Evolutionary conservation across 2,329 filamentous ascomycete species (phyloP), one percentile per base, ranked within the genome.

Genomic region (Elsinoe arachidis): DNA sequence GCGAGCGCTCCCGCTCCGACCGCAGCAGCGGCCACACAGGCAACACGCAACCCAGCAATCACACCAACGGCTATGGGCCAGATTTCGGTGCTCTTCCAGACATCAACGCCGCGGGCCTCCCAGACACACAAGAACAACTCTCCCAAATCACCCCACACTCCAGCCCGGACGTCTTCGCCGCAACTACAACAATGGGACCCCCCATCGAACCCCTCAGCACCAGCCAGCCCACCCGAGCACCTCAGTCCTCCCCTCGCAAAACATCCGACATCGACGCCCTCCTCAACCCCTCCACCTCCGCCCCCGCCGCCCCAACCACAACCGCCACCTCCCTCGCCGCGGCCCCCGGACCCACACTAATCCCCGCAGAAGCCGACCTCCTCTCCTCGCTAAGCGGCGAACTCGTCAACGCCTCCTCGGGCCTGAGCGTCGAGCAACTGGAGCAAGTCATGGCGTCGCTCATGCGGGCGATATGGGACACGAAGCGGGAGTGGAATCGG

Each of bases 361-460:
- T 76, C 26, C 63, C 82, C 12, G 78, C 83, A 59, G 70, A 77
- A 35, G 12, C 39, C 9, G 63, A 66, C 0, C 76, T 80, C 30
- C 74, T 90, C 21, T 70, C 75, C 1, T 69, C 74, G 5, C 79
- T 95, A 57, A 78, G 90, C 58, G 69, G 77, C 0, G 76, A 82
- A 37, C 74, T 96, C 34, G 84, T 85, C 0, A 73, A 80, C 26
- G 77, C 79, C 44, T 92, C 88, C 1, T 85, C 82, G 17, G 89
- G 88, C 0, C 88, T 88, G 69, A 88, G 86, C 0, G 88, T 99
- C 55, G 93, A 99, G 73, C 92, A 99, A 70, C 76, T 99, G 17
- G 92, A 97, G 76, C 92, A 97, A 72, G 85, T 96, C 69, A 91
- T 91, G 69, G 86, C 90, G 6, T 84, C 86, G 63, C 76, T 97